Evolutionary conservation across 768 basidiomycete species (phyloP).

Genomic region (Flagelloscypha sp.): DNA sequence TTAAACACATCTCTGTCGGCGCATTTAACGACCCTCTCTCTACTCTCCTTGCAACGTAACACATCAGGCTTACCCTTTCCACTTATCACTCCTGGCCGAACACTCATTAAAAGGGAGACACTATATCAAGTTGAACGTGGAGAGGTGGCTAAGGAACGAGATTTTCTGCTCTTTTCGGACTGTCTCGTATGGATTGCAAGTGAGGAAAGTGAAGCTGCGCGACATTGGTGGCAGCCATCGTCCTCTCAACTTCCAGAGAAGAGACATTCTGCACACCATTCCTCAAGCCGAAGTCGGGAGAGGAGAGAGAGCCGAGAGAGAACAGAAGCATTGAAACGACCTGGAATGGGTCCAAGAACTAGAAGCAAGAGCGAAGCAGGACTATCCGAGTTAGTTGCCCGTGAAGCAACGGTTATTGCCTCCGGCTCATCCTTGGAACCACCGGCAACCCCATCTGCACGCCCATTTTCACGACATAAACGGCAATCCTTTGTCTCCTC

Average conservation of each 20-base stretch:
- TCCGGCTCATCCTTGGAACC: slow-evolving; percentile 13
- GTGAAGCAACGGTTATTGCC: slow-evolving; percentile 12
- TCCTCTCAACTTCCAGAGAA: slow-evolving; percentile 9
- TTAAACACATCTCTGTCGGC: slow-evolving; percentile 73
- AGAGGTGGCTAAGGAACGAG: slow-evolving; percentile 44
- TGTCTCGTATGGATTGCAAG: slow-evolving; percentile 68
- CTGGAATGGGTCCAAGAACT: slow-evolving; percentile 31
- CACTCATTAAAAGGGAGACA: slow-evolving; percentile 59
- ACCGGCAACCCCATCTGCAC: slow-evolving; percentile 21
- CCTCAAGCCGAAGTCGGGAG: slow-evolving; percentile 15
- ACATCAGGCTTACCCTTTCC: slow-evolving; percentile 72
- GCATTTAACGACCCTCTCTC: slow-evolving; percentile 65
- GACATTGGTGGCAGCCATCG: slow-evolving; percentile 17
- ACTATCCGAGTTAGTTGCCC: slow-evolving; percentile 21
- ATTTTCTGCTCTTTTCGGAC: slow-evolving; percentile 80
- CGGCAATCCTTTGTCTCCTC: slow-evolving; percentile 19
- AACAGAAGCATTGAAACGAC: slow-evolving; percentile 11
- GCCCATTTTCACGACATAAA: slow-evolving; percentile 12
- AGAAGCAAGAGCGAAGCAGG: slow-evolving; percentile 60
- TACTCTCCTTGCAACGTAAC: slow-evolving; percentile 72
- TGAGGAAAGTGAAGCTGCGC: slow-evolving; percentile 30
- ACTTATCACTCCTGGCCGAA: slow-evolving; percentile 75
- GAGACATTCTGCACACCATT: slow-evolving; percentile 1
- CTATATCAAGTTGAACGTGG: slow-evolving; percentile 51
- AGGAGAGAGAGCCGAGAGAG: slow-evolving; percentile 11